These are phyloP conservation scores for Cupressus sempervirens DNA, from an alignment of 75 land plant genomes.

Conservation along the genomic window DNA sequence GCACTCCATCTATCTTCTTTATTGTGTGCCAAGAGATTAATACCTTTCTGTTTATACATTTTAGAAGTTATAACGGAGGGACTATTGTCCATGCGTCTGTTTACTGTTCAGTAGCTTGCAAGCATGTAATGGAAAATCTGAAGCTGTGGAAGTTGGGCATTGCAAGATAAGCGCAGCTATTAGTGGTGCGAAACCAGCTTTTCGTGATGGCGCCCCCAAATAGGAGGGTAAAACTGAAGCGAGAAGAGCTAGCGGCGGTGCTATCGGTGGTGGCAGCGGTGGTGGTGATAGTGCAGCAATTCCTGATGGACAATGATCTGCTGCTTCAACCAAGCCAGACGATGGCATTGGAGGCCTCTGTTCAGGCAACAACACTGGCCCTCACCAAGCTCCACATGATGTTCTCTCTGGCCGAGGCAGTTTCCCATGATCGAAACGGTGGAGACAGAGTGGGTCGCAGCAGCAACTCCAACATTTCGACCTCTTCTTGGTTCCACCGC, in stretches of 20 bases:
- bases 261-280: slow-evolving; percentile 35
- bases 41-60: background rate
- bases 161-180: background rate
- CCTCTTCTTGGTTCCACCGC: slow-evolving; percentile 35
- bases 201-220: background rate
- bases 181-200: background rate
- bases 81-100: too few species aligned
- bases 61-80: background rate
- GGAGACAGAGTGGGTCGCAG: slow-evolving; percentile 6
- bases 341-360: slow-evolving; percentile 43
- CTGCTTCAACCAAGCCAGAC: slow-evolving; percentile 48
- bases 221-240: slow-evolving; percentile 7
- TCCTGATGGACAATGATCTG: slow-evolving; percentile 39
- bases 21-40: background rate
- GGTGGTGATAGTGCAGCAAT: slow-evolving; percentile 36
- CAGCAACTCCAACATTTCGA: background rate
- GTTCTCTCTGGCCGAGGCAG: slow-evolving; percentile 12
- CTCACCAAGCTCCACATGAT: slow-evolving; percentile 33
- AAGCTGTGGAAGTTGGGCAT: background rate
- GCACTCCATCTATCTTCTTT: background rate
- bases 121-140: background rate
- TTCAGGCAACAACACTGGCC: slow-evolving; percentile 37
- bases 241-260: slow-evolving; percentile 28
- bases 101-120: too few species aligned
- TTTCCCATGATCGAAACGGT: background rate